Percentiles rank a stretch among this genome's conserved stretches.
phyloP scores from a whole-genome alignment of 352 stramenopile genomes.

The Globisporangium cylindrosporum region DNA sequence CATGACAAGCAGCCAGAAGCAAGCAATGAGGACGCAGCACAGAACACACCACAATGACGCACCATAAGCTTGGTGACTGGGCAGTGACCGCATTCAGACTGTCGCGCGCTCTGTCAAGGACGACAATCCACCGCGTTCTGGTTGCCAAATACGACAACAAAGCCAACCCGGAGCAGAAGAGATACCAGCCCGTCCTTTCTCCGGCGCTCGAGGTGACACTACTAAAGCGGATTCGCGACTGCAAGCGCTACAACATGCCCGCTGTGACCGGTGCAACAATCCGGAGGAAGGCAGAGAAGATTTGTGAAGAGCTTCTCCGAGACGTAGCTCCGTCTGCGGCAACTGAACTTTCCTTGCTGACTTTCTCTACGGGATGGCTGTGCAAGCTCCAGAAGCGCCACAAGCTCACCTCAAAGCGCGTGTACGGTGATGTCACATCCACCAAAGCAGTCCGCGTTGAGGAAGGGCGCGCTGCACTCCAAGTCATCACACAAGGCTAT shows the following conservation, averaged over 20 bases:
- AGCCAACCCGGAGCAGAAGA: too few relatives aligned
- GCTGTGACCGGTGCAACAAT: constrained; percentile 2
- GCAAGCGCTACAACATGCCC: neutral
- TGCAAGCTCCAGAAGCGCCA: constrained; percentile 17
- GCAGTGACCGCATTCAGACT: neutral
- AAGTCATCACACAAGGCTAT: constrained; percentile 9
- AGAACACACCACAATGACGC: too few relatives aligned
- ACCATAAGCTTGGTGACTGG: neutral
- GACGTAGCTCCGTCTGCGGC: neutral
- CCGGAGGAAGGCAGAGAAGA: neutral
- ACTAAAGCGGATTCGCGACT: too few relatives aligned
- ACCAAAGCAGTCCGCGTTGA: neutral
- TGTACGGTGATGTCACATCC: constrained; percentile 14
- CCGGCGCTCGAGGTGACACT: too few relatives aligned
- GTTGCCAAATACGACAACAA: too few relatives aligned
- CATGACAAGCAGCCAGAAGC: too few relatives aligned
- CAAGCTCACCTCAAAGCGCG: constrained; percentile 10
- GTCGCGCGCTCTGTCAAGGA: neutral
- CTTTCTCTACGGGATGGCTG: constrained; percentile 31
- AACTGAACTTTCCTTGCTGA: neutral
- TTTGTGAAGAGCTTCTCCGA: neutral
- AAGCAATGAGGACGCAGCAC: too few relatives aligned
- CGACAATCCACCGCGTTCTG: neutral
- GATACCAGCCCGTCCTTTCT: too few relatives aligned
- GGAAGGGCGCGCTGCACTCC: constrained; percentile 2